Evolutionary conservation across 345 rosid species (phyloP), one percentile per base, ranked within the genome.

Genomic region (Eucalyptus leucophloia): DNA sequence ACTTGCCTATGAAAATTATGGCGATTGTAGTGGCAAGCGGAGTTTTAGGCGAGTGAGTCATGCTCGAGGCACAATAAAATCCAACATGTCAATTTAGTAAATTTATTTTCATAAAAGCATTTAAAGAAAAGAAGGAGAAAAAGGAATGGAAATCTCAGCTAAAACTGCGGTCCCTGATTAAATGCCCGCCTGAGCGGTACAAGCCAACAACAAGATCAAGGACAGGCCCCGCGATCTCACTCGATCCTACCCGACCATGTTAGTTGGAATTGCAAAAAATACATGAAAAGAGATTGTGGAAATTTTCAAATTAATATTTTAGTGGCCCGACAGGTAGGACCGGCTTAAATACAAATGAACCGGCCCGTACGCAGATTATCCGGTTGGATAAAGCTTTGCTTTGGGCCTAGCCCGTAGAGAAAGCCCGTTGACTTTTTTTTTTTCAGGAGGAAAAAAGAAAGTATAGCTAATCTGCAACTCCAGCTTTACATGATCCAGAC

Each of bases 221-320:
- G 15, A 37, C 45, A 19, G 82, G 26, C 26, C 82, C 26, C 45
- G 24, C 23, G 47, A 77, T 37, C 83, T 19, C 28, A 18, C 83
- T 77, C 47, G 24, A 37, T 77, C 47, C 83, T 21, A 11, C 83
- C 45, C 11, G 45, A 37, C 83, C 47, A 77, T 37, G 1, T 77
- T 3, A 19, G 83, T 77, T 77, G 83, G 30, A 77, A 77, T 77
- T 77, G 81, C 23, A 9, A 69, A 34, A 34, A 34, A 34, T 18
- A 34, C 2, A 21, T 77, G 3, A 77, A 37, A 37, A 9, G 16
- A 77, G 6, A 11, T 69, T 9, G 9, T 11, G 26, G 28, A 72
- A 69, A 16, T 0, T 32, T 69, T 32, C 24, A 18, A 19, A 53
- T 4, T 8, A 21, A 0, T 21, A 53, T 21, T 3, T 53, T 21